Percentiles rank a stretch among this genome's conserved stretches.
These are phyloP conservation scores for Thecaphora frezii DNA, from an alignment of 1,284 basidiomycete genomes.

Conservation along the genomic window DNA sequence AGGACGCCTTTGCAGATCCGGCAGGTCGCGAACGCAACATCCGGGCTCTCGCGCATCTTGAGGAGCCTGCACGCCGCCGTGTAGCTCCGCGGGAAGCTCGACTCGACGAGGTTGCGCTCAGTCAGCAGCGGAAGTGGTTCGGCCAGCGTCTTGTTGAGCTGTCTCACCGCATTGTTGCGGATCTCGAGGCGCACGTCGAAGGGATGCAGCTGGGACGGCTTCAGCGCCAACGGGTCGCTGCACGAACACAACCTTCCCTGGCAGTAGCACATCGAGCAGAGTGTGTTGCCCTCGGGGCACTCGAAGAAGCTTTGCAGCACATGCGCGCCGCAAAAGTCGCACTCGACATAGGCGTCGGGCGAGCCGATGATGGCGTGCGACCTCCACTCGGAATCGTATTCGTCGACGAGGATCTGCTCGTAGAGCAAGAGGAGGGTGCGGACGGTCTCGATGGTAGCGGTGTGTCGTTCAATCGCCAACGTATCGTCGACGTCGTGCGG, in stretches of 20 bases:
- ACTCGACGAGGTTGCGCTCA: constrained; percentile 11
- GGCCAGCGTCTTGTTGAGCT: constrained; percentile 1
- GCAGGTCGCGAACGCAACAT: constrained; percentile 11
- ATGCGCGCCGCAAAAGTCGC: constrained; percentile 35
- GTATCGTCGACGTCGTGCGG: neutral
- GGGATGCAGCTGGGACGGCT: constrained; percentile 21
- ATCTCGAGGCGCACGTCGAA: constrained; percentile 24
- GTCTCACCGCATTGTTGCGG: constrained; percentile 14
- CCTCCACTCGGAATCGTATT: constrained; percentile 24
- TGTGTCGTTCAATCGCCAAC: neutral
- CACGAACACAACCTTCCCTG: constrained; percentile 29
- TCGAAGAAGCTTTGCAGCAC: constrained; percentile 33
- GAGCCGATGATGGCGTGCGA: constrained; percentile 11
- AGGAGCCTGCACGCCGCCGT: constrained; percentile 24
- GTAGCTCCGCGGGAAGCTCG: constrained; percentile 25
- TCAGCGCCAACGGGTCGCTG: constrained; percentile 7
- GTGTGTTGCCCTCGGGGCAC: constrained; percentile 16
- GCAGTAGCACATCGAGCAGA: constrained; percentile 33
- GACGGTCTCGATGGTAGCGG: constrained; percentile 2
- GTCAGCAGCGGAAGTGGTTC: constrained; percentile 1
- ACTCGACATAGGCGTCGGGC: constrained; percentile 27
- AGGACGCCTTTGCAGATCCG: constrained; percentile 22
- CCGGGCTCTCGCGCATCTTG: constrained; percentile 12
- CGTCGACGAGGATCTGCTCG: constrained; percentile 24
- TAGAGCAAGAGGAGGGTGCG: constrained; percentile 18